Conservation (phyloP, 495 filamentous ascomycete species). For the Barbatosphaeria neglecta region DNA sequence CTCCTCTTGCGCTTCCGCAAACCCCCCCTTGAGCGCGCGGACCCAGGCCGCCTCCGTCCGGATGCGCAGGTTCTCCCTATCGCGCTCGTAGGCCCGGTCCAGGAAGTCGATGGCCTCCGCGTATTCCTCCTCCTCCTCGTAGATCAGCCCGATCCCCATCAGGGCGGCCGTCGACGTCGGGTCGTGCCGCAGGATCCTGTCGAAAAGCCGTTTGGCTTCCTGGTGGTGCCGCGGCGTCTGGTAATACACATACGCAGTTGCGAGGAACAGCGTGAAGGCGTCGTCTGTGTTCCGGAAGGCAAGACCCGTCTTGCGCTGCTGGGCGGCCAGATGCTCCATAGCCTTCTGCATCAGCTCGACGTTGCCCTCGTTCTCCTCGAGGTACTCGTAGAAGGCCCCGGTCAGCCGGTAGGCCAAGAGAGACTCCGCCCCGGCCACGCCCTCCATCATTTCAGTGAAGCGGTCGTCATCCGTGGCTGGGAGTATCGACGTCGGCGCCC, state of each 20-base stretch:
- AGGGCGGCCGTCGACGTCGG: constrained; percentile 64
- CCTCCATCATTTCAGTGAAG: constrained; percentile 72
- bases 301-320: constrained; percentile 54
- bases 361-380: constrained; percentile 79
- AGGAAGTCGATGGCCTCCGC: constrained; percentile 67
- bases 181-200: constrained; percentile 61
- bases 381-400: constrained; percentile 68
- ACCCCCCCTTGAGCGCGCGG: constrained; percentile 69
- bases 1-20: constrained; percentile 47
- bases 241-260: constrained; percentile 72
- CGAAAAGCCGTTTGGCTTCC: constrained; percentile 76
- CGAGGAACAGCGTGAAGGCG: constrained; percentile 62
- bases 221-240: constrained; percentile 80
- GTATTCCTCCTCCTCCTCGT: constrained; percentile 86
- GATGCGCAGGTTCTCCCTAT: constrained; percentile 61
- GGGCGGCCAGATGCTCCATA: constrained; percentile 42
- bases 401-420: constrained; percentile 74
- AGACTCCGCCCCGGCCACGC: constrained; percentile 62
- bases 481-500: constrained; percentile 32
- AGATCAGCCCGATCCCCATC: constrained; percentile 80
- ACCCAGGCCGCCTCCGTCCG: constrained; percentile 82
- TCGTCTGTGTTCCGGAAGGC: constrained; percentile 55
- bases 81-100: constrained; percentile 55
- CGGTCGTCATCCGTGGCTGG: constrained; percentile 57
- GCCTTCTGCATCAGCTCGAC: constrained; percentile 70